Evolutionary conservation across 2,329 filamentous ascomycete genomes (phyloP), one percentile per base, ranked within the genome.

Genomic region (Fusarium mexicanum): DNA sequence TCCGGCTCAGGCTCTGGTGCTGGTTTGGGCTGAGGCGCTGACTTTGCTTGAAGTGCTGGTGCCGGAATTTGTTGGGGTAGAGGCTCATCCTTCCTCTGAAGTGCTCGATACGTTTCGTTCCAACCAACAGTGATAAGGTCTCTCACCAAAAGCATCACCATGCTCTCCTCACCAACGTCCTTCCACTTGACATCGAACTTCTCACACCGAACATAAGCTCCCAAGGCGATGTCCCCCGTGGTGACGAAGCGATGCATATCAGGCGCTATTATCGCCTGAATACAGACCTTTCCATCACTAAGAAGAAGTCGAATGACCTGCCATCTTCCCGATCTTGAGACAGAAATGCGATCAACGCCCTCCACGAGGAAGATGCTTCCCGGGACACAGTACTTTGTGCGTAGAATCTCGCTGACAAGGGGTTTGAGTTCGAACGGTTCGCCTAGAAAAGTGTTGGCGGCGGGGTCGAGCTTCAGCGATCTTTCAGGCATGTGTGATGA

Each of bases 331-430:
- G 77, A 80, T 11, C 71, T 61, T 2, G 84, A 81, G 1, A 86
- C 79, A 2, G 83, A 77, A 2, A 82, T 69, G 22, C 74, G 60
- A 18, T 86, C 82, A n/a, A 88, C 66, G 51, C 80, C 82, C 66
- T 87, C 86, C 43, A 90, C 85, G 0, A 89, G 81, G 41, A 90
- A 86, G 57, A 89, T 73, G 5, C 87, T 86, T 7, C 84, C 84
- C 0, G 85, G 83, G 6, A 84, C 70, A 77, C 86, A 88, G 75
- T 84, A 85, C 26, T 82, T 82, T 29, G 87, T 88, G 50, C 85
- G 82, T 9, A 89, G 74, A 31, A 90, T 84, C 64, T 88, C 85
- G 26, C 77, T 76, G 64, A 90, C 86, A 46, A 87, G 79, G 9
- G 85, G 86, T 38, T 63, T 65, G 13, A 83, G 72, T 31, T 73